Percentiles rank a stretch among this genome's conserved stretches.
These are phyloP conservation scores for Leccinum imitatum DNA, from an alignment of 768 basidiomycete genomes.

Conservation along the genomic window DNA sequence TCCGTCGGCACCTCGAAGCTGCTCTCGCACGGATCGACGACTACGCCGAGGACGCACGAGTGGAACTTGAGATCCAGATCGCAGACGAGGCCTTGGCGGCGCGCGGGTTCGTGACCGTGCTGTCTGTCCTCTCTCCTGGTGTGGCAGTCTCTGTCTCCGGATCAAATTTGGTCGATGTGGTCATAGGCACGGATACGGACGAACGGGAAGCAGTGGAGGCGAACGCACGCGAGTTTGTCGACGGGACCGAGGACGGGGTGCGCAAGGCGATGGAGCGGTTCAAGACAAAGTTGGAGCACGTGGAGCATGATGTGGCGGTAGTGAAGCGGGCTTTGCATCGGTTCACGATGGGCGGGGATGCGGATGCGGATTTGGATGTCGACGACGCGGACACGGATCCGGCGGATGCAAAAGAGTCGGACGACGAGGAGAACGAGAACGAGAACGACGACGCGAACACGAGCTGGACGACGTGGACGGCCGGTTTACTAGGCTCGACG, in stretches of 20 bases:
- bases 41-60: constrained; percentile 74
- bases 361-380: neutral
- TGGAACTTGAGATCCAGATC: constrained; percentile 78
- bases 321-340: constrained; percentile 62
- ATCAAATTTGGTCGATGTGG: neutral
- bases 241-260: constrained; percentile 20
- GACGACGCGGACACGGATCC: neutral
- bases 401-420: neutral
- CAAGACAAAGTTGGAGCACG: constrained; percentile 61
- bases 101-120: constrained; percentile 67
- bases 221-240: constrained; percentile 46
- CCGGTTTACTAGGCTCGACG: constrained; percentile 46
- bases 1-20: constrained; percentile 39
- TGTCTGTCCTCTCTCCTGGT: constrained; percentile 43
- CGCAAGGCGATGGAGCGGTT: constrained; percentile 48
- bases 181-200: neutral
- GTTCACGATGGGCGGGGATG: constrained; percentile 7
- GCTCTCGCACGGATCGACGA: constrained; percentile 67
- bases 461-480: constrained; percentile 52
- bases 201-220: constrained; percentile 41
- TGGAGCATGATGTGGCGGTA: constrained; percentile 73
- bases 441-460: constrained; percentile 13
- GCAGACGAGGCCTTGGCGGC: constrained; percentile 68
- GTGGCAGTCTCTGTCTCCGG: constrained; percentile 38
- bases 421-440: neutral